phyloP scores from a whole-genome alignment of 805 yeast species.

The Candida corydali region DNA sequence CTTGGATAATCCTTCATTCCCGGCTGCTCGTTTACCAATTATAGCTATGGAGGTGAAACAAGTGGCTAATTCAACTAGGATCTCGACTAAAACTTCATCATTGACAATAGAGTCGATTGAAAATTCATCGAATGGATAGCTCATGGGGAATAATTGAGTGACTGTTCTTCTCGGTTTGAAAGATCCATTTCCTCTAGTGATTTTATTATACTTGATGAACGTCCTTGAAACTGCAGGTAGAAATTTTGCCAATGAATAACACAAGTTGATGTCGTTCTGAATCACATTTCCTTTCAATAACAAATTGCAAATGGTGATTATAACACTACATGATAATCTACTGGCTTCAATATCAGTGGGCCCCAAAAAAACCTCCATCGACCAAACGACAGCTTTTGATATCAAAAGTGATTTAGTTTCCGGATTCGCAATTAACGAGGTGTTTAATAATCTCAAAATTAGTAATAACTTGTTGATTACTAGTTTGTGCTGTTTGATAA shows the following conservation, averaged over 20 bases:
- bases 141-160: slow-evolving; percentile 64
- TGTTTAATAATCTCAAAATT: slow-evolving; percentile 50
- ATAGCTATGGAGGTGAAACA: slow-evolving; percentile 55
- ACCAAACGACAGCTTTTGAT: slow-evolving; percentile 48
- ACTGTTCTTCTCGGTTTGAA: slow-evolving; percentile 61
- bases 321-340: slow-evolving; percentile 58
- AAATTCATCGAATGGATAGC: slow-evolving; percentile 57
- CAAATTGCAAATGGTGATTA: slow-evolving; percentile 47
- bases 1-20: slow-evolving; percentile 38
- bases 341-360: slow-evolving; percentile 54
- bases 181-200: slow-evolving; percentile 41
- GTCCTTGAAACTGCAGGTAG: slow-evolving; percentile 52
- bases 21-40: slow-evolving; percentile 41
- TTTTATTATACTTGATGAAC: slow-evolving; percentile 50
- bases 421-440: slow-evolving; percentile 27
- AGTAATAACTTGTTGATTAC: slow-evolving; percentile 57
- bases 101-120: slow-evolving; percentile 74
- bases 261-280: slow-evolving; percentile 31
- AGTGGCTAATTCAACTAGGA: slow-evolving; percentile 63
- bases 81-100: slow-evolving; percentile 66
- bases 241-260: slow-evolving; percentile 48
- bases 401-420: slow-evolving; percentile 37
- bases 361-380: slow-evolving; percentile 52
- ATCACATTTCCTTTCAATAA: slow-evolving; percentile 24
- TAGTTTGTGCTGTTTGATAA: slow-evolving; percentile 47